Evolutionary conservation across 352 stramenopile genomes (phyloP), one percentile per base, ranked within the genome.

Genomic region (Phytophthora citrophthora): DNA sequence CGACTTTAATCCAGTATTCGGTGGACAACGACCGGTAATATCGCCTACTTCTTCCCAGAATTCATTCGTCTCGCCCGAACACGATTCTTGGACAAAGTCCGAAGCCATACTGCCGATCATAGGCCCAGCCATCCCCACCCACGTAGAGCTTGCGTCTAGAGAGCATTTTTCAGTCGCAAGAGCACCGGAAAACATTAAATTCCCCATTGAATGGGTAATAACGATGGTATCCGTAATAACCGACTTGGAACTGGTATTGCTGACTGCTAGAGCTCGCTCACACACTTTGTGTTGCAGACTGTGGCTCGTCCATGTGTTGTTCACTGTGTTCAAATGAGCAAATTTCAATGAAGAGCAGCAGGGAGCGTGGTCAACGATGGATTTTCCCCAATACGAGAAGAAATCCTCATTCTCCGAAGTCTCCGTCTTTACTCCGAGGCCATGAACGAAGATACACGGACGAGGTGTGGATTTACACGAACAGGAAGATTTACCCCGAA

Each of bases 101-200:
- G 58, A 73, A 3, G 45, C 58, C 64, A 73, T 73, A 46, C 59
- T 73, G 26, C 64, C 64, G 4, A 20, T 32, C 59, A 64, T 69
- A 0, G 64, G 58, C 3, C 26, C 62, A 20, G 57, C 76, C 38
- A 82, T 45, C 4, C 61, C 62, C 3, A 79, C 39, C 73, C 73
- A 81, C 34, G 58, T 64, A 0, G 73, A 67, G 4, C 62, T 75
- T 27, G 49, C 13, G 5, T 56, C 63, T 26, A 76, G 47, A 5
- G n/a, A 46, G 40, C 68, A 76, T 16, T 44, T 60, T 26, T 50
- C 44, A 1, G 45, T 70, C 4, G 68, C 64, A 15, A 70, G 16
- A 2, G 68, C 68, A 7, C 64, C 68, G 23, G 53, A 58, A 15
- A 76, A 34, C 48, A 74, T 68, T 15, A 68, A 26, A 18, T 58